Evolutionary conservation across 441 rosid species (phyloP), one percentile per base, ranked within the genome.

Genomic region (Kokia cookei): DNA sequence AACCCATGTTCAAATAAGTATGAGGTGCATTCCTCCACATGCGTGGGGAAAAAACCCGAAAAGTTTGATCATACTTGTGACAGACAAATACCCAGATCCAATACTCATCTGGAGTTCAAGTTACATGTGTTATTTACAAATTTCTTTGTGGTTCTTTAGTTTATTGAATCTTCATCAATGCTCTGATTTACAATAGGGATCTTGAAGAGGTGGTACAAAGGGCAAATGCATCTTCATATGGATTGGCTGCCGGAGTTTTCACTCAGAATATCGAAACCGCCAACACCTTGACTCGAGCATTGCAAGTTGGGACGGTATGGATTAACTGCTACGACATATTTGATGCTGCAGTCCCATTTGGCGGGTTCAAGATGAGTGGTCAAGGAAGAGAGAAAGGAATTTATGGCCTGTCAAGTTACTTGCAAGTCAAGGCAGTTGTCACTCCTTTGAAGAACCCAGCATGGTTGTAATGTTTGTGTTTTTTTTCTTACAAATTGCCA

Each of bases 291-390:
- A 71, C 77, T 11, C 84, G 90, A 2, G 88, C 90, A 27, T 69
- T 87, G 65, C 72, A 76, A 15, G 85, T 45, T 0, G 90, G 88
- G 17, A 65, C 82, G 0, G 83, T 87, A n/a, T 87, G 90, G 90
- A 47, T 87, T 11, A 83, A 87, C 68, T 84, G 87, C 77, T 87
- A 72, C 58, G 82, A 80, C 53, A 48, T 72, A 54, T 81, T 86
- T 69, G 88, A 86, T 71, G 84, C 82, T 13, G 83, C 83, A 17
- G 76, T 82, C 69, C 90, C 90, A 24, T 83, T 81, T 70, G 92
- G 90, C 5, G 92, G 90, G 58, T 88, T 79, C 83, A 86, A 88
- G 82, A 81, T 79, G 87, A 88, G 90, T 15, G 88, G 88, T 5
- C 81, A 77, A 0, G 89, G 86, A 17, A 83, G 87, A 66, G 90